Evolutionary conservation across 2,329 filamentous ascomycete genomes (phyloP), one percentile per base, ranked within the genome.

Genomic region (Xylaria sp.): DNA sequence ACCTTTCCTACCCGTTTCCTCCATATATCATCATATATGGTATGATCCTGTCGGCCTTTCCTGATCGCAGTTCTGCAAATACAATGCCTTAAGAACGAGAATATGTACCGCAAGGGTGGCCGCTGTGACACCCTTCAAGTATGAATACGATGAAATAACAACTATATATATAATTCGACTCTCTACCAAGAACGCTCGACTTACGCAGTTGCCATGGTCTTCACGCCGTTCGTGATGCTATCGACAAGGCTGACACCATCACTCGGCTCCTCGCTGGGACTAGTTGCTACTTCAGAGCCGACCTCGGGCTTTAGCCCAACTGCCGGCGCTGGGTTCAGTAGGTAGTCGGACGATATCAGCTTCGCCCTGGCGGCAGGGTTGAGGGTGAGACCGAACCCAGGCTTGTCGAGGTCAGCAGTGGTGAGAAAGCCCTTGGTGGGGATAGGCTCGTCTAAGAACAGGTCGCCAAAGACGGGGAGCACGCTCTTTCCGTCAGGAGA

Each of bases 361-460:
- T 92, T 92, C 13, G 86, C 80, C 72, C 82, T 80, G 31, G 91
- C 93, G 20, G 88, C 88, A 0, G 93, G 93, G 81, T 96, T 97
- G 66, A 98, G 82, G 68, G 94, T 94, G 60, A 98, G 85, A 4
- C 94, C 94, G 77, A 98, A 98, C 0, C 94, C 94, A 4, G 94
- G 94, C 85, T 92, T 94, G 80, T 98, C 93, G 66, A 98, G 85
- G 65, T 93, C 89, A 20, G 89, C 89, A 3, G 94, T 88, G 70
- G 94, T 92, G 59, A 98, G 85, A 81, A 89, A 97, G 0, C 94
- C 94, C 75, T 94, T 91, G 13, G 86, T 89, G 1, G 94, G 94
- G 69, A 98, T 95, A 5, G 94, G 94, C 83, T 98, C 94, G 80
- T 97, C 94, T 44, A 92, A 77, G 82, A 97, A 98, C 61, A 98